Percentiles rank a stretch among this genome's conserved stretches.
phyloP scores from a whole-genome alignment of 169 alveolate genomes.

The Besnoitia besnoiti region DNA sequence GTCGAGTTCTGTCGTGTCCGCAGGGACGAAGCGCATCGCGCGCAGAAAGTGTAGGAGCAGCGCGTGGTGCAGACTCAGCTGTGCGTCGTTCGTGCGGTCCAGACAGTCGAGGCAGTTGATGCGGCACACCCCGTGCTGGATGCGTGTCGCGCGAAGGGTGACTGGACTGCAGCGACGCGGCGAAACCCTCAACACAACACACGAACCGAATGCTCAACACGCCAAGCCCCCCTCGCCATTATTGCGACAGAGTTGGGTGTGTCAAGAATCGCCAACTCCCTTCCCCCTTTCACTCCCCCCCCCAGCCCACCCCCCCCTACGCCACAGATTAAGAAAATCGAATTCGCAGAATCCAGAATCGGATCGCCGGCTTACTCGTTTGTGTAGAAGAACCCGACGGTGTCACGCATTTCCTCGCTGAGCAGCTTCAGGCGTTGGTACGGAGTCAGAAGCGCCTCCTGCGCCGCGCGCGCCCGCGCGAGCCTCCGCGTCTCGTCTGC shows the following conservation, averaged over 20 bases:
- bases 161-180: background rate
- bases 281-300: no score
- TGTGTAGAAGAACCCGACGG: background rate
- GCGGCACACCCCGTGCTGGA: constrained; percentile 93
- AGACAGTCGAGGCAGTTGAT: constrained; percentile 97
- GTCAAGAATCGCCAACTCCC: no score
- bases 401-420: background rate
- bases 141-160: background rate
- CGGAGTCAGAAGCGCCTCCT: background rate
- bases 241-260: no score
- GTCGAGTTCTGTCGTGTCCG: background rate
- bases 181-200: background rate
- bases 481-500: no score
- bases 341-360: background rate
- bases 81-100: constrained; percentile 92
- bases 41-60: constrained; percentile 16
- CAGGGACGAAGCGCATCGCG: constrained; percentile 10
- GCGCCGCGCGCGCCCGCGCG: no score
- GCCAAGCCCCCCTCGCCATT: no score
- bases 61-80: constrained; percentile 23
- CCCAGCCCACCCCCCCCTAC: no score
- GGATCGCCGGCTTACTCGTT: background rate
- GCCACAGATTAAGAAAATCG: no score
- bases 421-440: background rate
- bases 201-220: no score